Evolutionary conservation across 192 early-diverging fungal species (phyloP), one percentile per base, ranked within the genome.

Genomic region (Gigaspora rosea): DNA sequence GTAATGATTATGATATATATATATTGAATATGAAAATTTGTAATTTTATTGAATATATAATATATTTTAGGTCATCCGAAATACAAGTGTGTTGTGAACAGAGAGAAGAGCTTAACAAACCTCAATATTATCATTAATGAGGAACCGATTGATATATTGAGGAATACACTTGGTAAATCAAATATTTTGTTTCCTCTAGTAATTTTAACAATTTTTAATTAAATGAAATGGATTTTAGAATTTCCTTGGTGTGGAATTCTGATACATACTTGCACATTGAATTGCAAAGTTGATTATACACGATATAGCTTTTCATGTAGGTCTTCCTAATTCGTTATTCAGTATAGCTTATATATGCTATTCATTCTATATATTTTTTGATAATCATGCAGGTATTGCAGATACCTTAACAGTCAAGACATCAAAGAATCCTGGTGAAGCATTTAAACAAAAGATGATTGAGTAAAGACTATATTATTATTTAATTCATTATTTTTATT

Each of bases 241-340:
- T 91, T 93, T 81, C 90, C 90, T 11, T 98, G 94, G 91, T 96
- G 94, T 78, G 96, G 95, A 1, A 81, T 94, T 16, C 80, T 94
- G 6, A 87, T 98, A 66, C 75, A 94, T 71, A 87, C 88, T 22
- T 76, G 69, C 63, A 90, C 84, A 8, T 84, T 96, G 32, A 84
- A 92, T 35, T 88, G 95, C 49, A 82, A 85, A 59, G 83, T 73
- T 4, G 94, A 97, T 78, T 97, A 92, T 66, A 79, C 78, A 4
- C 87, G 91, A 20, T 85, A 91, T 27, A 72, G 70, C 5, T 71
- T 71, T 41, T 41, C 63, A 2, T 2, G 80, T 79, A 77, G 82
- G 86, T 70, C 77, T 91, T 47, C 52, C 35, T 46, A 9, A 36
- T 18, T 18, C 8, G 13, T 36, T 8, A 18, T 65, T 35, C 18